A percentile compares a stretch with the other conserved stretches of the same genome.
Conservation (phyloP, 129 eudicot genomes). For the Saposhnikovia divaricata region DNA sequence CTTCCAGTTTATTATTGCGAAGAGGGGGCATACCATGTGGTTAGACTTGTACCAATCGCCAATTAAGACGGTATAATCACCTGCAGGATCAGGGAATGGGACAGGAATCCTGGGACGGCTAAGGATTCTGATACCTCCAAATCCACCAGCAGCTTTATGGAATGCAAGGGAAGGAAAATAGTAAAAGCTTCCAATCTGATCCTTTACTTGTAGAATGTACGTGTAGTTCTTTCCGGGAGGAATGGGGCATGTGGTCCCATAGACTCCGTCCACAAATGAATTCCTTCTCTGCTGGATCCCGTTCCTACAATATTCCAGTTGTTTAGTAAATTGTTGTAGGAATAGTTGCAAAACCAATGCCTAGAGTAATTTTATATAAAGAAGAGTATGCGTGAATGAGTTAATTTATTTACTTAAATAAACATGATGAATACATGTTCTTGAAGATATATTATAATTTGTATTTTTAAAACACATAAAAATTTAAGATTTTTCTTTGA, state of each 20-base stretch:
- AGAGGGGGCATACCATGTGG: constrained; percentile 54
- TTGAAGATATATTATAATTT: no score
- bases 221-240: constrained; percentile 93
- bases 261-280: constrained; percentile 85
- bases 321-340: no score
- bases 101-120: constrained; percentile 86
- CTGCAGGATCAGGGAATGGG: constrained; percentile 65
- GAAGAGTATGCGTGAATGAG: not conserved
- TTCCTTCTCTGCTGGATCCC: constrained; percentile 85
- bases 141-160: constrained; percentile 96
- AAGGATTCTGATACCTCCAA: constrained; percentile 76
- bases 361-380: not conserved
- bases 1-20: not conserved
- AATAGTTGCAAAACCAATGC: no score
- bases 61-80: constrained; percentile 60
- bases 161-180: constrained; percentile 82
- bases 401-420: not conserved
- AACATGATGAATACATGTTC: no score
- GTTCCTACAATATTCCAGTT: constrained; percentile 37
- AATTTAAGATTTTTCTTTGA: no score
- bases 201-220: constrained; percentile 79
- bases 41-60: constrained; percentile 90
- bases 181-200: constrained; percentile 93
- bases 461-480: no score
- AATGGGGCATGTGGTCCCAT: constrained; percentile 91